phyloP scores from a whole-genome alignment of 2,329 filamentous ascomycete species.

The Pseudogymnoascus sp. region DNA sequence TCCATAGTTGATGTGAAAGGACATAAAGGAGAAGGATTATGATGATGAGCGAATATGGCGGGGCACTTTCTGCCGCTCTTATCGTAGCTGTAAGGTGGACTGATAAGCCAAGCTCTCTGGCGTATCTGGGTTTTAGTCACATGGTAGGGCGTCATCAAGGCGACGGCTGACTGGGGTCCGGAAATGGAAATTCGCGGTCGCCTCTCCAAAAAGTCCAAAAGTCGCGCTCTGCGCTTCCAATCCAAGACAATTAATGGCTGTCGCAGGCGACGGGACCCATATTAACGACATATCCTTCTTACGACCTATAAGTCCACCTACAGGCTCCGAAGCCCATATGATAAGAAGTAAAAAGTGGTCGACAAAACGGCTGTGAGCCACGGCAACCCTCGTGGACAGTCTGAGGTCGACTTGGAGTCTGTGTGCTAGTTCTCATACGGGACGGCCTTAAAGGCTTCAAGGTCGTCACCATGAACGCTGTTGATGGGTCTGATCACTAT shows the following conservation, averaged over 20 bases:
- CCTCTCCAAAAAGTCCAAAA: constrained; percentile 1
- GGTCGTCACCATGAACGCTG: constrained; percentile 48
- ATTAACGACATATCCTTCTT: neutral
- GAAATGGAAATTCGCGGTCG: constrained; percentile 9
- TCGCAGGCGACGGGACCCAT: constrained; percentile 5
- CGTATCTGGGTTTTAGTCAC: neutral
- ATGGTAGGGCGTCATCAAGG: constrained; percentile 6
- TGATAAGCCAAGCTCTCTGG: constrained; percentile 5
- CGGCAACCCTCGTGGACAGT: neutral
- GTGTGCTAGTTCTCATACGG: neutral
- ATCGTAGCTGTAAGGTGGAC: neutral
- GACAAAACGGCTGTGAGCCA: neutral
- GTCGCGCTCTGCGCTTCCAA: neutral
- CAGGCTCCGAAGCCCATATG: neutral
- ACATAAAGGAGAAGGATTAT: neutral
- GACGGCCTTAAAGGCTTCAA: constrained; percentile 17
- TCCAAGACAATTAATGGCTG: constrained; percentile 1
- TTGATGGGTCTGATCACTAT: constrained; percentile 53
- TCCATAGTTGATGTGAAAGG: constrained; percentile 2
- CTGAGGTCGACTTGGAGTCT: neutral
- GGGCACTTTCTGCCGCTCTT: constrained; percentile 7
- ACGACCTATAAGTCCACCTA: neutral
- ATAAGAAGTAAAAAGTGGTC: neutral
- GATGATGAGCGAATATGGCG: constrained; percentile 8
- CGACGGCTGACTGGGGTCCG: constrained; percentile 3